A percentile compares a stretch with the other conserved stretches of the same genome.
Evolutionary conservation across 345 rosid genomes (phyloP).

Genomic region (Camelina hispida): DNA sequence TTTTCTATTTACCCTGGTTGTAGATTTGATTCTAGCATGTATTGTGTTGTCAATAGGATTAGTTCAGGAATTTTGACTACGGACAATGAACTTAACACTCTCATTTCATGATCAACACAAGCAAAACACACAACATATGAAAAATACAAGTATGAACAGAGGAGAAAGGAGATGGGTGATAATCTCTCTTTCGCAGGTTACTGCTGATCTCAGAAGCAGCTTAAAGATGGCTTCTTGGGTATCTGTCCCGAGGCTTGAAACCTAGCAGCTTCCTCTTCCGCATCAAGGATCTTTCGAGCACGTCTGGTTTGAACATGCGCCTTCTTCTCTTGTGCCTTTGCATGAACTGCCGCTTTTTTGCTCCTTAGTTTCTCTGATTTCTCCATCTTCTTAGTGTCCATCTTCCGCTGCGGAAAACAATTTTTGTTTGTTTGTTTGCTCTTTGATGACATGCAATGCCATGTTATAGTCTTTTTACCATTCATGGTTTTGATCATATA

Average conservation of each 20-base stretch:
- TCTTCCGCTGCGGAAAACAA: slow-evolving; percentile 55
- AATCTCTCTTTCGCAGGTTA: slow-evolving; percentile 1
- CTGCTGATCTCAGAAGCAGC: slow-evolving; percentile 61
- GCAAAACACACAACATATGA: slow-evolving; percentile 15
- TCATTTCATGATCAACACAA: slow-evolving; percentile 24
- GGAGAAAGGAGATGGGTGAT: neutral
- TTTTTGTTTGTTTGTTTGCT: slow-evolving; percentile 9
- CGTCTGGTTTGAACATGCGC: slow-evolving; percentile 73
- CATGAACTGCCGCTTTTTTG: slow-evolving; percentile 65
- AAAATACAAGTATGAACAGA: slow-evolving; percentile 18
- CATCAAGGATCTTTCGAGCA: slow-evolving; percentile 71
- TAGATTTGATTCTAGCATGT: slow-evolving; percentile 19
- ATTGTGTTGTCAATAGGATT: slow-evolving; percentile 6
- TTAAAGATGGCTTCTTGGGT: slow-evolving; percentile 65
- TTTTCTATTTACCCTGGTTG: neutral
- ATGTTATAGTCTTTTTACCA: slow-evolving; percentile 1
- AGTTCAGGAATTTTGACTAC: neutral
- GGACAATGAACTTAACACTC: slow-evolving; percentile 17
- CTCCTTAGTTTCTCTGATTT: slow-evolving; percentile 68
- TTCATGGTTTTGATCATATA: slow-evolving; percentile 9
- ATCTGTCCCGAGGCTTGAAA: slow-evolving; percentile 66
- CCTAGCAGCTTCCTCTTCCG: slow-evolving; percentile 81
- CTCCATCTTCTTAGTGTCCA: slow-evolving; percentile 70
- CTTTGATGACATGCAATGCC: neutral
- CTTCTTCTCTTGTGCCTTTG: slow-evolving; percentile 72